phyloP scores from a whole-genome alignment of 2,329 filamentous ascomycete genomes.

The Aspergillus carbonarius region DNA sequence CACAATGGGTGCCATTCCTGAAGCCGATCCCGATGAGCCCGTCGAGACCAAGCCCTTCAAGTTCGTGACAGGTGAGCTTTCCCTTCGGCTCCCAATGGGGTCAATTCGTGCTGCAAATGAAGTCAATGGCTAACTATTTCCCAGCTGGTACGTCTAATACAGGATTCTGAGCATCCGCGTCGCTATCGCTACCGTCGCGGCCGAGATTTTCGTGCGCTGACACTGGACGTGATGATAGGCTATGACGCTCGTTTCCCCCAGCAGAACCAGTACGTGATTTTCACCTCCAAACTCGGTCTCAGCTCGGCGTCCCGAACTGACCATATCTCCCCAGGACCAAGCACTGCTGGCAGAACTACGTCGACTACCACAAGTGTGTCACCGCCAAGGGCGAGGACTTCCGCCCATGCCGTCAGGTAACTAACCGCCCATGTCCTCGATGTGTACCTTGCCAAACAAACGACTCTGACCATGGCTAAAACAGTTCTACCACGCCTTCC shows the following conservation, averaged over 20 bases:
- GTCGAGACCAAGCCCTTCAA: constrained; percentile 99
- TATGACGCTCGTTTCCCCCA: constrained; percentile 99
- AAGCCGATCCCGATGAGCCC: constrained; percentile 66
- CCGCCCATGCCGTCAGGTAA: constrained; percentile 91
- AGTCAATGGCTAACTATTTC: constrained; percentile 42
- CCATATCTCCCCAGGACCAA: constrained; percentile 60
- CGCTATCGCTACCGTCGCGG: constrained; percentile 10
- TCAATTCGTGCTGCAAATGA: constrained; percentile 27
- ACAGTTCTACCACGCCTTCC: constrained; percentile 95
- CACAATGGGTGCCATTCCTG: constrained; percentile 78
- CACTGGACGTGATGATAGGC: constrained; percentile 57
- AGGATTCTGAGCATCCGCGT: constrained; percentile 14
- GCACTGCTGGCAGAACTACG: constrained; percentile 99
- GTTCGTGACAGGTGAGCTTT: constrained; percentile 91
- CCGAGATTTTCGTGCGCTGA: constrained; percentile 24
- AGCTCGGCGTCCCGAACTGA: neutral
- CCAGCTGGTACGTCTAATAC: constrained; percentile 49
- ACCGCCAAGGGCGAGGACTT: constrained; percentile 98
- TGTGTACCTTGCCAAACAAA: neutral
- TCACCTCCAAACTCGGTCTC: neutral
- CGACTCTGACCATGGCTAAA: neutral
- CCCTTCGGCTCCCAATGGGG: constrained; percentile 16
- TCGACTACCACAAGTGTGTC: constrained; percentile 99
- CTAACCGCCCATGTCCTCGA: neutral
- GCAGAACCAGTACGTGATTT: constrained; percentile 63